phyloP scores from a whole-genome alignment of 2,329 filamentous ascomycete genomes.

The Chaetomium sp. region DNA sequence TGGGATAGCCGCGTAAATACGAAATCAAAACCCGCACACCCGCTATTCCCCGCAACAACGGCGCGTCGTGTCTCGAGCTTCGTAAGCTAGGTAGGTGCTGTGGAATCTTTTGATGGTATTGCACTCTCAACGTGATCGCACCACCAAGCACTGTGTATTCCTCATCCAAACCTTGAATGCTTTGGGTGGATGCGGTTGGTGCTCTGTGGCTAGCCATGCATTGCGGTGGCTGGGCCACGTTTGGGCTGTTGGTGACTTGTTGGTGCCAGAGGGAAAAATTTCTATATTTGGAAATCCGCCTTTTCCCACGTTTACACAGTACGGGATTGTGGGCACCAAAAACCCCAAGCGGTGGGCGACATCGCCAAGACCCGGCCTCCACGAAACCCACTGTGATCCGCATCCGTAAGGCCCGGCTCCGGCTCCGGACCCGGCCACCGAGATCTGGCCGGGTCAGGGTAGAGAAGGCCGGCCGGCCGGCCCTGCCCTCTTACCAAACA shows the following conservation, averaged over 20 bases:
- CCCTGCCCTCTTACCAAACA: constrained; percentile 9
- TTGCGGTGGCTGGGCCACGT: constrained; percentile 18
- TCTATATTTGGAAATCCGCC: constrained; percentile 22
- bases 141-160: not conserved
- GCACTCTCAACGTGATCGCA: not conserved
- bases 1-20: not conserved
- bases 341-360: constrained; percentile 3
- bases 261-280: constrained; percentile 9
- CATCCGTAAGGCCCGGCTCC: constrained; percentile 2
- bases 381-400: not conserved
- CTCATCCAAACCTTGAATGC: not conserved
- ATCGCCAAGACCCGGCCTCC: constrained; percentile 10
- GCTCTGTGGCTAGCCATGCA: constrained; percentile 1
- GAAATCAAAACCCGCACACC: not conserved
- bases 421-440: constrained; percentile 21
- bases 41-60: not conserved
- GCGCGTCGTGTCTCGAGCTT: not conserved
- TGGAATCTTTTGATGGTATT: not conserved
- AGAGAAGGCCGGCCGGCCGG: not conserved
- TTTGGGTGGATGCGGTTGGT: not conserved
- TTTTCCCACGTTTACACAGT: constrained; percentile 8
- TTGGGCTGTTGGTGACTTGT: constrained; percentile 3
- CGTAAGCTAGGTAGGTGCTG: not conserved
- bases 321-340: not conserved
- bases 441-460: not conserved